A percentile compares a stretch with the other conserved stretches of the same genome.
These are phyloP conservation scores for Trichoderma aggressivum DNA, from an alignment of 2,329 filamentous ascomycete species.

Conservation along the genomic window DNA sequence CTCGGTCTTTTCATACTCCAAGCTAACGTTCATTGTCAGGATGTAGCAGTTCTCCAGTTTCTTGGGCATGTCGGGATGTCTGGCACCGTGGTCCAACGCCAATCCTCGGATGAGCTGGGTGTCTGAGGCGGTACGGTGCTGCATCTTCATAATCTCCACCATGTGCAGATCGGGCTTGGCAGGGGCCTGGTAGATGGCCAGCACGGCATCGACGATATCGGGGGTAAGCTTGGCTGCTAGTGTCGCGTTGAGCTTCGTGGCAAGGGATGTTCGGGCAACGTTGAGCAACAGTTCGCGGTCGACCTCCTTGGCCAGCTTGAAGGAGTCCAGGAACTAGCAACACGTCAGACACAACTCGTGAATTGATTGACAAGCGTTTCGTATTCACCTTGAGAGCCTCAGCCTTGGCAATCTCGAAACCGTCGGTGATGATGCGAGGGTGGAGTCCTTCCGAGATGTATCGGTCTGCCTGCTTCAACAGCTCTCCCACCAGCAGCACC, in stretches of 20 bases:
- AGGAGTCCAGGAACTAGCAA: slow-evolving; percentile 81
- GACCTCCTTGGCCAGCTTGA: slow-evolving; percentile 84
- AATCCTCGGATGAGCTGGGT: slow-evolving; percentile 93
- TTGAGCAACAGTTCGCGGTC: slow-evolving; percentile 92
- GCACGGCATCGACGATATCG: slow-evolving; percentile 92
- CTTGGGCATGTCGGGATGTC: slow-evolving; percentile 98
- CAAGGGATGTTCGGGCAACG: slow-evolving; percentile 89
- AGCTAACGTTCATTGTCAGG: slow-evolving; percentile 88
- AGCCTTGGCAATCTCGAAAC: slow-evolving; percentile 93
- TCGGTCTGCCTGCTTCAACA: slow-evolving; percentile 95
- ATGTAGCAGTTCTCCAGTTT: slow-evolving; percentile 93
- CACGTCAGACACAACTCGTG: slow-evolving; percentile 23
- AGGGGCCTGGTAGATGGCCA: slow-evolving; percentile 86
- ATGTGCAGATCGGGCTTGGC: slow-evolving; percentile 97
- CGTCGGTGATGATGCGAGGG: slow-evolving; percentile 93
- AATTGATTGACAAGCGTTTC: neutral
- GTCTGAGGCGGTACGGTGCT: slow-evolving; percentile 92
- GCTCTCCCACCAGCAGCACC: slow-evolving; percentile 90
- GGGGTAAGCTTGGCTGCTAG: slow-evolving; percentile 90
- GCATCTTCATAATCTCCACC: slow-evolving; percentile 99
- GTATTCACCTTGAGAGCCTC: slow-evolving; percentile 75
- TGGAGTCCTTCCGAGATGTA: slow-evolving; percentile 97
- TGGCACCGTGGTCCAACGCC: slow-evolving; percentile 88
- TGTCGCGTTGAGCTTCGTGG: slow-evolving; percentile 88
- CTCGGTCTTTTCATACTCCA: slow-evolving; percentile 99